Evolutionary conservation across 2,329 filamentous ascomycete species (phyloP).

Genomic region (Ophiostoma ulmi): DNA sequence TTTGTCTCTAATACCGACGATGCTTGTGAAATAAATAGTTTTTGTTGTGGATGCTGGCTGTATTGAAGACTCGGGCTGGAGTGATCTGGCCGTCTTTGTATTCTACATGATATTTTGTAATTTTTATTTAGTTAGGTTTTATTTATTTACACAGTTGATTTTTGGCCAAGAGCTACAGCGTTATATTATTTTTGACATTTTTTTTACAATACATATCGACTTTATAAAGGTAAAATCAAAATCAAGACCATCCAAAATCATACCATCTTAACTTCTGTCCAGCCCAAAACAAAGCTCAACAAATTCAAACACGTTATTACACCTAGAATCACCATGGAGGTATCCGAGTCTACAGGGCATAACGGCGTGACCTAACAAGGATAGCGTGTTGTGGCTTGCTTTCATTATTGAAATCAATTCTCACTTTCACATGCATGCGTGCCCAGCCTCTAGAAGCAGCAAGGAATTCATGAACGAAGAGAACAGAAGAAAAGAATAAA

Average conservation of each 20-base stretch:
- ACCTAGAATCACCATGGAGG: neutral
- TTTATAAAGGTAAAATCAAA: neutral
- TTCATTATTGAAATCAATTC: neutral
- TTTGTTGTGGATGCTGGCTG: neutral
- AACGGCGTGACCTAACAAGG: neutral
- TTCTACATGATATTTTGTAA: neutral
- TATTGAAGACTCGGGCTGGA: neutral
- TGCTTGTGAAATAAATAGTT: neutral
- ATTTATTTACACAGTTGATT: too few species aligned
- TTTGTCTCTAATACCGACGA: neutral
- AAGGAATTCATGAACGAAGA: neutral
- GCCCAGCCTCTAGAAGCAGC: slow-evolving; percentile 7
- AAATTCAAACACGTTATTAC: neutral
- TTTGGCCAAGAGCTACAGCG: too few species aligned
- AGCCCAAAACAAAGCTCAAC: neutral
- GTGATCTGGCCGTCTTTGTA: neutral
- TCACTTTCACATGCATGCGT: slow-evolving; percentile 8
- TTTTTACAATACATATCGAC: neutral
- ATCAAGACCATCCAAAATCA: neutral
- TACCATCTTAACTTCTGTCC: too few species aligned
- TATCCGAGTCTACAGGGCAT: neutral
- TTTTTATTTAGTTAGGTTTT: too few species aligned
- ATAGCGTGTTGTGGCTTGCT: slow-evolving; percentile 1
- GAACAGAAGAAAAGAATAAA: slow-evolving; percentile 5
- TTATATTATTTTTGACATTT: neutral